These are phyloP conservation scores for Coemansia sp. DNA, from an alignment of 192 early-diverging fungal genomes.

Conservation along the genomic window DNA sequence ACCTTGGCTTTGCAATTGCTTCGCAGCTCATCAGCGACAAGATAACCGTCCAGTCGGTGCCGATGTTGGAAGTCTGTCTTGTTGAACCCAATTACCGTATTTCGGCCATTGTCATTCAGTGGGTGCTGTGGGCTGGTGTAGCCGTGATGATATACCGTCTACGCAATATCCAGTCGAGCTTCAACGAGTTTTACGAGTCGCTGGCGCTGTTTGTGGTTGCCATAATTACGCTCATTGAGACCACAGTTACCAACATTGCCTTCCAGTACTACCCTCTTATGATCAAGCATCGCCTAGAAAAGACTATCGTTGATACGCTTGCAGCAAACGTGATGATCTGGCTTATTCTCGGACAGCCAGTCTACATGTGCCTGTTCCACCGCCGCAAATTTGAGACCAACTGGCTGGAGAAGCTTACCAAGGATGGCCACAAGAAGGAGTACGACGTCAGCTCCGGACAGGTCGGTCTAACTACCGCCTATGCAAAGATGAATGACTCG, in stretches of 20 bases:
- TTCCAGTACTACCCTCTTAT: constrained; percentile 27
- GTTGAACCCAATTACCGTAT: constrained; percentile 21
- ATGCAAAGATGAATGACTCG: constrained; percentile 37
- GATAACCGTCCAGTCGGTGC: constrained; percentile 6
- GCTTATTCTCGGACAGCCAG: constrained; percentile 33
- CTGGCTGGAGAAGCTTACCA: constrained; percentile 44
- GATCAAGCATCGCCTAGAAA: constrained; percentile 25
- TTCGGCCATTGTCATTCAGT: constrained; percentile 20
- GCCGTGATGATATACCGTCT: constrained; percentile 36
- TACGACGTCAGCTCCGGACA: constrained; percentile 33
- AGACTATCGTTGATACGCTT: constrained; percentile 32
- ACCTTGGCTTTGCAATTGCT: constrained; percentile 15
- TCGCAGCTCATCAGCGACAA: constrained; percentile 16
- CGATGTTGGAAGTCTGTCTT: constrained; percentile 17
- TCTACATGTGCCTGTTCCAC: constrained; percentile 41
- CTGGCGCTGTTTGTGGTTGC: constrained; percentile 27
- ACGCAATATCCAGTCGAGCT: constrained; percentile 50
- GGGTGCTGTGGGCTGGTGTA: constrained; percentile 31
- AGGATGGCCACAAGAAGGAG: constrained; percentile 35
- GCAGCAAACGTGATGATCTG: constrained; percentile 28
- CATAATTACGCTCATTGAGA: constrained; percentile 26
- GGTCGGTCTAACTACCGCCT: constrained; percentile 29
- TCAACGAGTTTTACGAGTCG: constrained; percentile 49
- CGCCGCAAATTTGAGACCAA: constrained; percentile 25
- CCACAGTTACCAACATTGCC: constrained; percentile 26